phyloP scores from a whole-genome alignment of 208 protist genomes.

The Acanthamoeba triangularis region DNA sequence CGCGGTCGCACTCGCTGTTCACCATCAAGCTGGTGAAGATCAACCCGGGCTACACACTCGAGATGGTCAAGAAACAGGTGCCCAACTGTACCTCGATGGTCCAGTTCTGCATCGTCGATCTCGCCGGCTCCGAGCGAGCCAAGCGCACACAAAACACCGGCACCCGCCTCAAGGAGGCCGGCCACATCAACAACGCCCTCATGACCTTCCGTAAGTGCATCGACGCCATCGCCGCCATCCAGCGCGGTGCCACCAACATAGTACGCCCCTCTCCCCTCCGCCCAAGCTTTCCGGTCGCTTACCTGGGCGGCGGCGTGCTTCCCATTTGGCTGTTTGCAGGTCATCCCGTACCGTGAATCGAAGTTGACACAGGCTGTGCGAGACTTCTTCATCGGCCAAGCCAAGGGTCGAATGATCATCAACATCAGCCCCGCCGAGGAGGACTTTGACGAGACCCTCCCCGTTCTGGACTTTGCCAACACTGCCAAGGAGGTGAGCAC shows the following conservation, averaged over 20 bases:
- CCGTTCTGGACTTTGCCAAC: conserved; percentile 75
- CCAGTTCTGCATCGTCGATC: conserved; percentile 84
- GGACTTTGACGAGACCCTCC: conserved; percentile 83
- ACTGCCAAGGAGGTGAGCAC: conserved; percentile 65
- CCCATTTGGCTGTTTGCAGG: background rate
- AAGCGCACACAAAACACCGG: conserved; percentile 82
- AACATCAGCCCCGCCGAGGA: conserved; percentile 77
- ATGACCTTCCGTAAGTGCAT: conserved; percentile 89
- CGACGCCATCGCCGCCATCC: conserved; percentile 82
- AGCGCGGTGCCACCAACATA: conserved; percentile 70
- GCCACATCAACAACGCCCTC: conserved; percentile 90
- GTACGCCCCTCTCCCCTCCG: background rate
- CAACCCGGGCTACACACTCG: conserved; percentile 18
- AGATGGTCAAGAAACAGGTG: conserved; percentile 50
- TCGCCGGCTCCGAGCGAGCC: conserved; percentile 87
- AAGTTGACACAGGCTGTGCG: conserved; percentile 87
- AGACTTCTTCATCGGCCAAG: conserved; percentile 82
- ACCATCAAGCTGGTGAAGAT: conserved; percentile 73
- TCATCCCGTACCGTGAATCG: conserved; percentile 85
- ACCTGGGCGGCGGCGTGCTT: background rate
- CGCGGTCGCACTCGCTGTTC: conserved; percentile 79
- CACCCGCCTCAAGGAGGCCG: conserved; percentile 87
- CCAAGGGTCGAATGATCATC: conserved; percentile 85
- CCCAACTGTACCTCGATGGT: background rate
- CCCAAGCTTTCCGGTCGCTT: background rate